Evolutionary conservation across 1,284 basidiomycete genomes (phyloP).

Genomic region (Pseudozyma hubeiensis): DNA sequence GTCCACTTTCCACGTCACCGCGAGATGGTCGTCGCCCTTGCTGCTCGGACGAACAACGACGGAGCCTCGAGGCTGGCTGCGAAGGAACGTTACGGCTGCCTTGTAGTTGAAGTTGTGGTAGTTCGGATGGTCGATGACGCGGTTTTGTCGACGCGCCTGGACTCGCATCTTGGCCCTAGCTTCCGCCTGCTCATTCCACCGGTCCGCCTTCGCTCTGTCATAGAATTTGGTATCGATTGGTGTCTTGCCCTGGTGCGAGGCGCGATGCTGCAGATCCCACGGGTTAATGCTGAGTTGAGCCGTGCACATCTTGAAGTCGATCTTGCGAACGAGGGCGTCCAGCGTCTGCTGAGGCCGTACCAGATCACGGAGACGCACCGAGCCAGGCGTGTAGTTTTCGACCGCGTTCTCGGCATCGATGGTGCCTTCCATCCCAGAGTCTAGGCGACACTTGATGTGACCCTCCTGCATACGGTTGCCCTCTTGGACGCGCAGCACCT

Average conservation of each 20-base stretch:
- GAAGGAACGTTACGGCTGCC: slow-evolving; percentile 89
- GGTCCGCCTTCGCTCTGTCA: slow-evolving; percentile 77
- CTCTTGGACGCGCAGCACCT: slow-evolving; percentile 74
- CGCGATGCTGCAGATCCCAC: slow-evolving; percentile 78
- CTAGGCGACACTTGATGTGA: slow-evolving; percentile 78
- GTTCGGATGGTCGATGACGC: slow-evolving; percentile 97
- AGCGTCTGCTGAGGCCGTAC: slow-evolving; percentile 77
- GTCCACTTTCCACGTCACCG: slow-evolving; percentile 99
- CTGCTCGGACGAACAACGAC: slow-evolving; percentile 92
- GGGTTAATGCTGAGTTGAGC: slow-evolving; percentile 83
- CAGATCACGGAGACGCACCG: slow-evolving; percentile 52
- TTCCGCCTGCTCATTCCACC: slow-evolving; percentile 79
- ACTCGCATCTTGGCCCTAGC: slow-evolving; percentile 86
- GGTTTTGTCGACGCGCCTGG: slow-evolving; percentile 73
- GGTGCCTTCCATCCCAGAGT: slow-evolving; percentile 79
- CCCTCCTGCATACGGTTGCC: slow-evolving; percentile 39
- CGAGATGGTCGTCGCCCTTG: slow-evolving; percentile 91
- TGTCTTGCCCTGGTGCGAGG: slow-evolving; percentile 76
- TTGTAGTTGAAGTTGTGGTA: slow-evolving; percentile 94
- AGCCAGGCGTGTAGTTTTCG: slow-evolving; percentile 53
- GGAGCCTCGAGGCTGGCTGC: slow-evolving; percentile 82
- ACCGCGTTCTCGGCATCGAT: slow-evolving; percentile 59
- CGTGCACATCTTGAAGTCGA: slow-evolving; percentile 76
- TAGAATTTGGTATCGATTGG: slow-evolving; percentile 76
- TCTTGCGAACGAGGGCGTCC: slow-evolving; percentile 81